Percentiles rank a stretch among this genome's conserved stretches.
These are phyloP conservation scores for Saccharomycopsis babjevae DNA, from an alignment of 805 yeast species.

Conservation along the genomic window DNA sequence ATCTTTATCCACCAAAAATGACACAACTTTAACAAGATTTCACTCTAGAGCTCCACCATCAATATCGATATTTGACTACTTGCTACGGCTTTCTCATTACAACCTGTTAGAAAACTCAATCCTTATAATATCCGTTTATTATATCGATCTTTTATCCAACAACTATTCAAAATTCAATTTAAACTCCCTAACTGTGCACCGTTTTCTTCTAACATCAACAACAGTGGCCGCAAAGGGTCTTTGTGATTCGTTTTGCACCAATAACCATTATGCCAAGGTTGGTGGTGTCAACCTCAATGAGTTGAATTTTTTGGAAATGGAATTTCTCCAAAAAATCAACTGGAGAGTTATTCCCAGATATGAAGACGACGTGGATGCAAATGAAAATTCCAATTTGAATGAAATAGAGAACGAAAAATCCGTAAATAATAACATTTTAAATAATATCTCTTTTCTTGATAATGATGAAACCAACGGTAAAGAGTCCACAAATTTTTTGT, in stretches of 20 bases:
- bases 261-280: slow-evolving; percentile 87
- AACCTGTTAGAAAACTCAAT: slow-evolving; percentile 81
- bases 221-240: slow-evolving; percentile 84
- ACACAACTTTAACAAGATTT: slow-evolving; percentile 60
- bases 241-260: slow-evolving; percentile 90
- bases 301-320: slow-evolving; percentile 78
- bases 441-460: background rate
- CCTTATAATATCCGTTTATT: slow-evolving; percentile 72
- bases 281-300: slow-evolving; percentile 86
- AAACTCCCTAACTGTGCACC: slow-evolving; percentile 86
- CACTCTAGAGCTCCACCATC: slow-evolving; percentile 91
- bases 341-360: slow-evolving; percentile 64
- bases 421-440: background rate
- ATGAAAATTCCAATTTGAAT: background rate
- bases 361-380: slow-evolving; percentile 21
- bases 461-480: too few relatives aligned
- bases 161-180: slow-evolving; percentile 73
- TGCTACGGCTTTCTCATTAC: slow-evolving; percentile 68
- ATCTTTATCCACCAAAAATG: slow-evolving; percentile 22
- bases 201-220: slow-evolving; percentile 83
- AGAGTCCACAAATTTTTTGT: background rate
- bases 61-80: slow-evolving; percentile 69
- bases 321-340: slow-evolving; percentile 68
- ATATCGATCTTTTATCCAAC: slow-evolving; percentile 74
- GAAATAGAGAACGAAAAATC: background rate